These are phyloP conservation scores for Plectranthus barbatus DNA, from an alignment of 257 asterid species.

Conservation along the genomic window DNA sequence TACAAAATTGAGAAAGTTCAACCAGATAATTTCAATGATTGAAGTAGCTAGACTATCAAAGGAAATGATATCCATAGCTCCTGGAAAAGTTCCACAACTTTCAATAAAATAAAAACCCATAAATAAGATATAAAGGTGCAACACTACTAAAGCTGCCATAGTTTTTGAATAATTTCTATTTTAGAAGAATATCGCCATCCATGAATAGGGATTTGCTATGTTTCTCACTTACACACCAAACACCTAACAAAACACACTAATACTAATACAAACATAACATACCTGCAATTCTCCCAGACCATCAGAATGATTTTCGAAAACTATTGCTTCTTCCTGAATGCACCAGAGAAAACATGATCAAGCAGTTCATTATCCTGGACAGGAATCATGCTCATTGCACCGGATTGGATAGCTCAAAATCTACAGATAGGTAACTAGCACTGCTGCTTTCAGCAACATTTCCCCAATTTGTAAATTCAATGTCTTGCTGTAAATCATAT, in stretches of 20 bases:
- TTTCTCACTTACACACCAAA: not conserved
- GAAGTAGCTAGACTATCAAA: not conserved
- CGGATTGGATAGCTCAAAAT: slow-evolving; percentile 42
- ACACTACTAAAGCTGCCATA: not conserved
- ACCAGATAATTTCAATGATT: not conserved
- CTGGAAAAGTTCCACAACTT: not conserved
- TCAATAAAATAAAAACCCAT: not conserved
- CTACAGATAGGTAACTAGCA: slow-evolving; percentile 35
- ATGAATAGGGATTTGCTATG: slow-evolving; percentile 1
- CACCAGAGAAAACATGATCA: slow-evolving; percentile 37
- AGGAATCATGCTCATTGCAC: slow-evolving; percentile 26
- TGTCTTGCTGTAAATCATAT: slow-evolving; percentile 31
- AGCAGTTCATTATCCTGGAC: slow-evolving; percentile 39
- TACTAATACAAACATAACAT: slow-evolving; percentile 3
- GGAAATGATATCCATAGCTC: not conserved
- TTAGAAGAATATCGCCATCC: not conserved
- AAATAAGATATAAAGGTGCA: slow-evolving; percentile 1
- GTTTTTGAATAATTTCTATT: not conserved
- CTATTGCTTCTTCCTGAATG: slow-evolving; percentile 31
- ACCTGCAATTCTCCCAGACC: slow-evolving; percentile 74
- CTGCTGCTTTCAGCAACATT: slow-evolving; percentile 35
- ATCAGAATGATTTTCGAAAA: slow-evolving; percentile 27
- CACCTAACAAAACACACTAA: not conserved
- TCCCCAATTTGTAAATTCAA: slow-evolving; percentile 53
- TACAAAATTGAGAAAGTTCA: not conserved